Evolutionary conservation across 768 basidiomycete genomes (phyloP), one percentile per base, ranked within the genome.

Genomic region (Agaricus sinodeliciosus): DNA sequence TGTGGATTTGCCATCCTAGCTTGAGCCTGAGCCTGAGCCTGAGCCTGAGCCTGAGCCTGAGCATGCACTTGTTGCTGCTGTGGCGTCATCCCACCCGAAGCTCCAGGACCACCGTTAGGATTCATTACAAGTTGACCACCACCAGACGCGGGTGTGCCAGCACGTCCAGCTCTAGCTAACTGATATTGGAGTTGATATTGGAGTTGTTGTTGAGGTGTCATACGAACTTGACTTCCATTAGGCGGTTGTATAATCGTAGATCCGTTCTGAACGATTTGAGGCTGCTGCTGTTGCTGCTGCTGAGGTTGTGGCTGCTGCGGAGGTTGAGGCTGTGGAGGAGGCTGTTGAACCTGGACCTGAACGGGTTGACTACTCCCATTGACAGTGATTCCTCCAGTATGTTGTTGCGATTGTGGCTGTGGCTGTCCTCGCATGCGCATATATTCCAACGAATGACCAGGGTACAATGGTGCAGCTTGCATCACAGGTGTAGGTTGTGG

Each of bases 331-430:
- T 55, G 43, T 56, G 52, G 56, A 48, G 56, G 41, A 27, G 43
- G 46, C 40, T 26, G 57, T 59, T 51, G 54, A 56, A 61, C 63
- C 39, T 51, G 31, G 6, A 31, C 31, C 11, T 31, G 31, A 31
- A 31, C 31, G 31, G 31, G 31, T 31, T 31, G 31, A 31, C 31
- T 31, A 31, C 31, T 18, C 56, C 58, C 56, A 66, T 48, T 39
- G 51, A 65, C 59, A 65, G 67, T 40, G 64, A 68, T 18, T 62
- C 31, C 31, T 31, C 68, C 43, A 27, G 48, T 36, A 22, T 65
- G 65, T 42, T 57, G 62, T 19, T 55, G 61, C 26, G 42, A 37
- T 43, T 57, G 60, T 9, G 56, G 45, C 53, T 50, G 48, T 31
- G 58, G 56, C 16, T 55, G 59, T 9, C 50, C 43, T 19, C 59